phyloP scores from a whole-genome alignment of 1,284 basidiomycete species.

The Xerocomus amazonicus region DNA sequence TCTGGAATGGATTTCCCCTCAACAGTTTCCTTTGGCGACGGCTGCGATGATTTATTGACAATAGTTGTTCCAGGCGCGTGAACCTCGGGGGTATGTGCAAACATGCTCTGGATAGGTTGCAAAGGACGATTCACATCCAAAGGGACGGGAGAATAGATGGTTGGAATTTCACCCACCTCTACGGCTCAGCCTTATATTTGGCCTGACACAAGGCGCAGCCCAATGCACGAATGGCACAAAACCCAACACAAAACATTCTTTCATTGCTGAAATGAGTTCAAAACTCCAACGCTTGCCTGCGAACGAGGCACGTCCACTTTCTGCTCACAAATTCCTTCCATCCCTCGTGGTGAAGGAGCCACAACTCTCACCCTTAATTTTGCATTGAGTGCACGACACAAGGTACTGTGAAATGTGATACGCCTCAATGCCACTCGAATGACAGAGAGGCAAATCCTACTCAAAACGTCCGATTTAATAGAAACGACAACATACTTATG shows the following conservation, averaged over 20 bases:
- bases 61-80: slow-evolving; percentile 2
- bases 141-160: neutral
- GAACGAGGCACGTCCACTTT: slow-evolving; percentile 21
- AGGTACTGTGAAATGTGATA: neutral
- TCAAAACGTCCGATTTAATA: slow-evolving; percentile 19
- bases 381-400: neutral
- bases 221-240: neutral
- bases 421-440: slow-evolving; percentile 16
- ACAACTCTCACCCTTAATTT: slow-evolving; percentile 12
- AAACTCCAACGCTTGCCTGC: slow-evolving; percentile 7
- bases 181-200: slow-evolving; percentile 22
- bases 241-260: neutral
- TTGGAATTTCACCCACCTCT: slow-evolving; percentile 6
- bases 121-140: slow-evolving; percentile 4
- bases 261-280: slow-evolving; percentile 10
- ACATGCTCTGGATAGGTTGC: slow-evolving; percentile 12
- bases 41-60: slow-evolving; percentile 1
- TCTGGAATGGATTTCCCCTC: slow-evolving; percentile 33
- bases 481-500: neutral
- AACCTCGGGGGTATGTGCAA: slow-evolving; percentile 4
- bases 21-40: slow-evolving; percentile 1
- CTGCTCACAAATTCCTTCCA: slow-evolving; percentile 5
- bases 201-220: neutral
- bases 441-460: slow-evolving; percentile 19
- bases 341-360: neutral